Evolutionary conservation across 129 eudicot species (phyloP).

Genomic region (Glebionis coronaria): DNA sequence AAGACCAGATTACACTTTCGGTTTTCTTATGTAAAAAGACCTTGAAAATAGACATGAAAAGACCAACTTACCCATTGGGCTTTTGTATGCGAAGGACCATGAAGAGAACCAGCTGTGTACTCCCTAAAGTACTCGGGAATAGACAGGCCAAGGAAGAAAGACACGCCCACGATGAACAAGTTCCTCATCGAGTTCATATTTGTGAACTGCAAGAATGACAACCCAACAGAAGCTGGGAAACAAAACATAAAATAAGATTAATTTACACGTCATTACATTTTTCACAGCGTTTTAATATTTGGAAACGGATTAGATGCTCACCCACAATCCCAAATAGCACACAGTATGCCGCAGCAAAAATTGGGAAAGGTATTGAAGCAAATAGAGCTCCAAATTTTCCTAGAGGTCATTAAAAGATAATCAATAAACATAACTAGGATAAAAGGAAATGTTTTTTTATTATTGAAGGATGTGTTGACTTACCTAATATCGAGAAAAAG

Average conservation of each 20-base stretch:
- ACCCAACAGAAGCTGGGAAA: conserved; percentile 86
- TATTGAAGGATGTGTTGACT: conserved; percentile 5
- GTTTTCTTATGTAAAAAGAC: not conserved
- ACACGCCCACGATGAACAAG: conserved; percentile 84
- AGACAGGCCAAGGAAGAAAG: conserved; percentile 90
- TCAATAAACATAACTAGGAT: conserved; percentile 11
- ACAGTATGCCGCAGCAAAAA: conserved; percentile 96
- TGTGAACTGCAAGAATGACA: conserved; percentile 93
- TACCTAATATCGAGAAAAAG: conserved; percentile 92
- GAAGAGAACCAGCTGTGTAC: conserved; percentile 81
- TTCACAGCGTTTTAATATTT: not conserved
- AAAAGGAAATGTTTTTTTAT: conserved; percentile 2
- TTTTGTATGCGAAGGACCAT: conserved; percentile 93
- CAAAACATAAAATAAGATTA: conserved; percentile 10
- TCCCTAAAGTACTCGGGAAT: conserved; percentile 95
- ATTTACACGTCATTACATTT: not conserved
- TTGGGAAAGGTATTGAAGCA: conserved; percentile 96
- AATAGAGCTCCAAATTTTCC: conserved; percentile 98
- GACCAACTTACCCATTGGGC: conserved; percentile 88
- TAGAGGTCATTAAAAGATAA: conserved; percentile 5
- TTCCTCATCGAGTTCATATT: conserved; percentile 99
- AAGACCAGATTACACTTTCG: conserved; percentile 1
- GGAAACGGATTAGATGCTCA: conserved; percentile 27
- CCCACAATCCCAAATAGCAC: conserved; percentile 98
- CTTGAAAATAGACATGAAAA: conserved; percentile 3